Conservation (phyloP, 768 basidiomycete species). For the Tylopilus rubrobrunneus region DNA sequence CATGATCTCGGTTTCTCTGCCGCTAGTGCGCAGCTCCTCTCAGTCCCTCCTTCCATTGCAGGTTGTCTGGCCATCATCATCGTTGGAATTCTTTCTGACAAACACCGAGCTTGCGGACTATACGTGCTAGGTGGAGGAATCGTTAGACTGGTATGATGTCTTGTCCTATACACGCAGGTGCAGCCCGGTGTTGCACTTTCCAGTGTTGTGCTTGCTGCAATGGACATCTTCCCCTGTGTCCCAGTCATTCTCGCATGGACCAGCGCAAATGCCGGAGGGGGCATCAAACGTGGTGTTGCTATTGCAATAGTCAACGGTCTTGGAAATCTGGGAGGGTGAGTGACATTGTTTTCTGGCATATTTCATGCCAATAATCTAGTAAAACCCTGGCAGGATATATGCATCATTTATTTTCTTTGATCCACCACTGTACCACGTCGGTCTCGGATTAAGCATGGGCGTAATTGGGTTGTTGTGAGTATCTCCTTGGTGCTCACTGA, state of each 20-base stretch:
- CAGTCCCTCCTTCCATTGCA: conserved; percentile 43
- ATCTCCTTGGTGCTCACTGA: conserved; percentile 4
- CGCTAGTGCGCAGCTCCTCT: conserved; percentile 44
- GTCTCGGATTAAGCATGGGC: conserved; percentile 28
- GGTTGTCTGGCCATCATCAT: conserved; percentile 38
- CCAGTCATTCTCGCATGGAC: conserved; percentile 48
- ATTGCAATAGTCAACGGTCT: conserved; percentile 50
- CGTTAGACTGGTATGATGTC: conserved; percentile 44
- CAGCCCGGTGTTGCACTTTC: conserved; percentile 30
- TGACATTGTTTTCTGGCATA: conserved; percentile 11
- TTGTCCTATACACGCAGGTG: conserved; percentile 37
- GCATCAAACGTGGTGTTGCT: conserved; percentile 44
- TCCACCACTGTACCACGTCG: conserved; percentile 34
- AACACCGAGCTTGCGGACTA: conserved; percentile 39
- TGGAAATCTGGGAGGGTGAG: conserved; percentile 53
- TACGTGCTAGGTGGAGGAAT: conserved; percentile 39
- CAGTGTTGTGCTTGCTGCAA: conserved; percentile 45
- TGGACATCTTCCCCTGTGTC: conserved; percentile 47
- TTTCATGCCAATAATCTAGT: no score
- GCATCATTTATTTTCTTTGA: conserved; percentile 40
- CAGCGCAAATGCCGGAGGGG: conserved; percentile 51
- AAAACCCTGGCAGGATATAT: conserved; percentile 31
- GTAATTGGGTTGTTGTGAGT: conserved; percentile 24
- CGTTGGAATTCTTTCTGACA: conserved; percentile 41
- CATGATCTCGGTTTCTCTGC: conserved; percentile 48